Evolutionary conservation across 2,329 filamentous ascomycete genomes (phyloP).

Genomic region (Penicillium sp.): DNA sequence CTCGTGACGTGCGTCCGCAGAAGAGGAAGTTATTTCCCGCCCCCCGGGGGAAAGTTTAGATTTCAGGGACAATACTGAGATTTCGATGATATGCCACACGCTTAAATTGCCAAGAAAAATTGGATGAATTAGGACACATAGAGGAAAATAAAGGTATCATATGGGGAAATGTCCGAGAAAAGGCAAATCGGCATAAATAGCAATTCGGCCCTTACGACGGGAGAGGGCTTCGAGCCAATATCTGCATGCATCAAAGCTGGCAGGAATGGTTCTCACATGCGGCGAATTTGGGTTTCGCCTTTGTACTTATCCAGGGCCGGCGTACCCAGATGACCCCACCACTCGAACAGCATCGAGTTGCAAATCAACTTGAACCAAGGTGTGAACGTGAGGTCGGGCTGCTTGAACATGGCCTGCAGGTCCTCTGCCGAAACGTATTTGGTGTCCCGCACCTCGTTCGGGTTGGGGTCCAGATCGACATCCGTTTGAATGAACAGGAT

Average conservation of each 20-base stretch:
- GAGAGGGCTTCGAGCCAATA: neutral
- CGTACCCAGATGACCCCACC: conserved; percentile 80
- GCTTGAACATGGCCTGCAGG: conserved; percentile 77
- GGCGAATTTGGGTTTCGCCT: conserved; percentile 78
- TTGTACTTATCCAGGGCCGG: conserved; percentile 75
- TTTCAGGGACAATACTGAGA: no score
- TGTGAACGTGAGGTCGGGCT: conserved; percentile 77
- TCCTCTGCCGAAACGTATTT: conserved; percentile 77
- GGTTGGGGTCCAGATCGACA: conserved; percentile 73
- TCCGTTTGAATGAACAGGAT: conserved; percentile 97
- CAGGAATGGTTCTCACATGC: conserved; percentile 54
- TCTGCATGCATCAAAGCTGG: neutral
- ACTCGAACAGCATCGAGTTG: conserved; percentile 94
- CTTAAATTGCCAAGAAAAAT: no score
- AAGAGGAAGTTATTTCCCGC: no score
- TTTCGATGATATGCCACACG: no score
- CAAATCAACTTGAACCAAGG: conserved; percentile 99
- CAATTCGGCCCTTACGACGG: neutral
- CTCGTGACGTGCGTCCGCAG: no score
- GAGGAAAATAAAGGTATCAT: conserved; percentile 10
- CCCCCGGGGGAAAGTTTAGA: no score
- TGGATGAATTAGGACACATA: neutral
- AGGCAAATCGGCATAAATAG: neutral
- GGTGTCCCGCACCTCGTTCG: conserved; percentile 82
- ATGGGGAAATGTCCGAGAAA: conserved; percentile 9